Evolutionary conservation across 2,329 filamentous ascomycete species (phyloP).

Genomic region (Magnaporthiopsis incrustans): DNA sequence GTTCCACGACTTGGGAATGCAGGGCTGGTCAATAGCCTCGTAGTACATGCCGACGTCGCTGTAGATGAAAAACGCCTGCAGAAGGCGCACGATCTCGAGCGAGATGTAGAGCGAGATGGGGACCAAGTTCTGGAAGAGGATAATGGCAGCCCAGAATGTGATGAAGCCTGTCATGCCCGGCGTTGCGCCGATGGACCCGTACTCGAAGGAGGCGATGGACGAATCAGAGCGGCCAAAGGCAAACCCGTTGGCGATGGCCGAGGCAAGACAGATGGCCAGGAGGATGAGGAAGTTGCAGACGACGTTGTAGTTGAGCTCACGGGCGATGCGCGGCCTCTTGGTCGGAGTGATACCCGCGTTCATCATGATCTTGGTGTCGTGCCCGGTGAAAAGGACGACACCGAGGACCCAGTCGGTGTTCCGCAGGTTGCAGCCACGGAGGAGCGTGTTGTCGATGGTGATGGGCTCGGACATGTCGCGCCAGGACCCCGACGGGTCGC

Average conservation of each 20-base stretch:
- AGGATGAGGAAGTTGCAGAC: constrained; percentile 92
- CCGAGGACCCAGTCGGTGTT: constrained; percentile 97
- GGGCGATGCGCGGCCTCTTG: constrained; percentile 84
- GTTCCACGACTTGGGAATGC: constrained; percentile 97
- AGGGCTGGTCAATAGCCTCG: constrained; percentile 85
- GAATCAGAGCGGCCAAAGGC: constrained; percentile 69
- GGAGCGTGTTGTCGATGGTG: constrained; percentile 87
- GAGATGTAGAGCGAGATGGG: constrained; percentile 98
- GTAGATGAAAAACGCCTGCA: constrained; percentile 96
- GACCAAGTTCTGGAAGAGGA: constrained; percentile 96
- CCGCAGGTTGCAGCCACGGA: constrained; percentile 85
- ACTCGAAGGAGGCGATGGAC: constrained; percentile 77
- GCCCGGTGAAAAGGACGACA: constrained; percentile 86
- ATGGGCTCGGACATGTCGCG: constrained; percentile 87
- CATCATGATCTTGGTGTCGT: constrained; percentile 99
- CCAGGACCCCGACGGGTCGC: constrained; percentile 49
- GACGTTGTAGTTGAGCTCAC: constrained; percentile 95
- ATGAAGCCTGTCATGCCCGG: constrained; percentile 82
- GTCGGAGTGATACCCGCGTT: constrained; percentile 93
- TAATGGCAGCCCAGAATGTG: constrained; percentile 91
- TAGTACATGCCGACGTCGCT: constrained; percentile 97
- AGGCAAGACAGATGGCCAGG: constrained; percentile 79
- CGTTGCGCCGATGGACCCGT: constrained; percentile 67
- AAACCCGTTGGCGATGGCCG: constrained; percentile 76
- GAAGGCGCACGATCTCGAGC: constrained; percentile 86